Conservation (phyloP, 768 basidiomycete genomes). For the Crepidotus variabilis region DNA sequence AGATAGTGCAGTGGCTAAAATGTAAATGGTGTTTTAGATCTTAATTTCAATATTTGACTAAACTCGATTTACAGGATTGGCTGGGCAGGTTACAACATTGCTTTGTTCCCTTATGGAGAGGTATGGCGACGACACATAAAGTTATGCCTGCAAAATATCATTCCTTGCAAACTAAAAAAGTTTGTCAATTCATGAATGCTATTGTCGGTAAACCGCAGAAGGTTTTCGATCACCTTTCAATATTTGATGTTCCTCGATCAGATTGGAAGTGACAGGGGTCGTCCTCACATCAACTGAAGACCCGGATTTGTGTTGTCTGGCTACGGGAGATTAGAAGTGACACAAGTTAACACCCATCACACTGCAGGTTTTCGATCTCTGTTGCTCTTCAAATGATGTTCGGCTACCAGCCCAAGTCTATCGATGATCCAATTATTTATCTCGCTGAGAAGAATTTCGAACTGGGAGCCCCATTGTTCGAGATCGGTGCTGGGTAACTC, state of each 20-base stretch:
- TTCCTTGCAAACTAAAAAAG: constrained; percentile 25
- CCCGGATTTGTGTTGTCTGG: no score
- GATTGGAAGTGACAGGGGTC: no score
- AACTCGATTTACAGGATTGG: constrained; percentile 20
- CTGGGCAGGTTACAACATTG: constrained; percentile 34
- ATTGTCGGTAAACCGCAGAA: constrained; percentile 12
- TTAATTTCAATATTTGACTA: background rate
- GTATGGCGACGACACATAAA: constrained; percentile 34
- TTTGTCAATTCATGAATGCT: constrained; percentile 25
- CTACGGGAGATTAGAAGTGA: no score
- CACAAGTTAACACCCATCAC: no score
- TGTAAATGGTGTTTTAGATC: background rate
- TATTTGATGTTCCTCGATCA: background rate
- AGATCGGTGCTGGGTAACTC: constrained; percentile 10
- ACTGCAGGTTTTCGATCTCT: constrained; percentile 12
- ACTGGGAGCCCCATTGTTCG: background rate
- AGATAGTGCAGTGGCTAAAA: background rate
- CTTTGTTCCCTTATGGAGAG: constrained; percentile 29
- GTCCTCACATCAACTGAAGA: no score
- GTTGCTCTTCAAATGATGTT: constrained; percentile 13
- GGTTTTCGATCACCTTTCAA: constrained; percentile 5
- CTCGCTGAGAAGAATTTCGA: constrained; percentile 6
- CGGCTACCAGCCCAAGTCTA: constrained; percentile 12
- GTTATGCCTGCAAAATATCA: constrained; percentile 32
- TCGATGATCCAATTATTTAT: constrained; percentile 14